Conservation (phyloP, 352 stramenopile species). For the Elongisporangium undulatum region DNA sequence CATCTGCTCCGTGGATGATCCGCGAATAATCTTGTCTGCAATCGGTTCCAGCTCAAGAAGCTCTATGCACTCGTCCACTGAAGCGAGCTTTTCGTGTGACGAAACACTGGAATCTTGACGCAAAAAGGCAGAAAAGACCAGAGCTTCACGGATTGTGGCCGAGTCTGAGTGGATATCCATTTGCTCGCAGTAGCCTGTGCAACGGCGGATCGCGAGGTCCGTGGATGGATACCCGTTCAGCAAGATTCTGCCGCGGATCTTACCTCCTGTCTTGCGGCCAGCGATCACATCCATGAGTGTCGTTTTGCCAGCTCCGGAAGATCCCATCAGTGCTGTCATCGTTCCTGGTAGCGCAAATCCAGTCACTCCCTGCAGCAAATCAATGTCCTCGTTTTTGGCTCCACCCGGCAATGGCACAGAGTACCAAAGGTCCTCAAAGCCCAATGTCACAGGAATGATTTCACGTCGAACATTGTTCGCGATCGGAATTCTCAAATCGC, state of each 20-base stretch:
- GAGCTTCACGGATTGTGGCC: slow-evolving; percentile 84
- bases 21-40: slow-evolving; percentile 50
- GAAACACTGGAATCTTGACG: slow-evolving; percentile 35
- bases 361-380: background rate
- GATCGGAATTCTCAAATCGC: background rate
- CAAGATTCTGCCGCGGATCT: slow-evolving; percentile 33
- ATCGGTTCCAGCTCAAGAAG: slow-evolving; percentile 45
- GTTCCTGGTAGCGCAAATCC: background rate
- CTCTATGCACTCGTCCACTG: slow-evolving; percentile 50
- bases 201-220: slow-evolving; percentile 17
- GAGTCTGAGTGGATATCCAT: slow-evolving; percentile 54
- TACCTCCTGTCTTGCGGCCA: slow-evolving; percentile 86
- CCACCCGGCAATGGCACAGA: slow-evolving; percentile 2
- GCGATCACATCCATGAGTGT: slow-evolving; percentile 95
- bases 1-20: slow-evolving; percentile 50
- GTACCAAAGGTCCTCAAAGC: slow-evolving; percentile 8
- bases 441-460: slow-evolving; percentile 1
- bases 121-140: slow-evolving; percentile 88
- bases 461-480: background rate
- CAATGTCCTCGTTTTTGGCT: background rate
- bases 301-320: background rate
- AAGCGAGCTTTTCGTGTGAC: slow-evolving; percentile 29
- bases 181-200: slow-evolving; percentile 69
- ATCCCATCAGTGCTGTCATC: background rate
- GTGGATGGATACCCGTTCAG: slow-evolving; percentile 18